Evolutionary conservation across 108 stramenopile genomes (phyloP), one percentile per base, ranked within the genome.

Genomic region (Fragilariopsis cylindrus): DNA sequence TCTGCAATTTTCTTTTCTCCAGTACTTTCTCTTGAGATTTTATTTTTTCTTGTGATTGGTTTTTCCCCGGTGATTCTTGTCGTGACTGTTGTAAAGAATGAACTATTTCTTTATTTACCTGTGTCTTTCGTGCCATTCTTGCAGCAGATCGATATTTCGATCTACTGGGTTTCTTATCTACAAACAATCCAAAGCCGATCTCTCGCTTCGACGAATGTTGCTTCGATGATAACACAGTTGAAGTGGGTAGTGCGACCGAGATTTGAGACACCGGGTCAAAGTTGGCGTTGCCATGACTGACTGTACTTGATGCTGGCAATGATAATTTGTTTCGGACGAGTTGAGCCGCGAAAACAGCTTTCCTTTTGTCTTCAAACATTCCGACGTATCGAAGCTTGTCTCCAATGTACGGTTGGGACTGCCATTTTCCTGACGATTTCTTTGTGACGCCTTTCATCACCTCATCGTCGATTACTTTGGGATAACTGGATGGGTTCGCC

Each of bases 331-430:
- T 4, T 5, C 82, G 52, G 19, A 84, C 79, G 44, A 83, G 78
- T 60, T 88, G 80, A 60, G 83, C 80, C 9, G 87, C 87, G 50
- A 88, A 71, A 15, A 80, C 78, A 15, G 87, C 87, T 71, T 88
- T 85, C 62, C 82, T 81, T 46, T 79, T 69, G 6, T 83, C 77
- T 57, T 83, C 82, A 73, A 85, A 88, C 21, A 84, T 82, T 7
- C 87, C 87, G 48, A 88, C 84, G 73, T 88, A 88, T 42, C 83
- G 71, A 19, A 80, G 81, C 48, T 84, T 85, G 7, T 83, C 85
- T 18, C 81, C 80, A 65, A 82, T 84, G 62, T 86, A 88, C 12
- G 82, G 72, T 76, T 88, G 87, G 15, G 87, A 85, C 77, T 84
- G 85, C 79, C 68, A 68, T 12, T 21, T 15, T 12, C 83, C 82